These are phyloP conservation scores for Pneumocystis wakefieldiae DNA, from an alignment of 1,139 yeast genomes.

Conservation along the genomic window DNA sequence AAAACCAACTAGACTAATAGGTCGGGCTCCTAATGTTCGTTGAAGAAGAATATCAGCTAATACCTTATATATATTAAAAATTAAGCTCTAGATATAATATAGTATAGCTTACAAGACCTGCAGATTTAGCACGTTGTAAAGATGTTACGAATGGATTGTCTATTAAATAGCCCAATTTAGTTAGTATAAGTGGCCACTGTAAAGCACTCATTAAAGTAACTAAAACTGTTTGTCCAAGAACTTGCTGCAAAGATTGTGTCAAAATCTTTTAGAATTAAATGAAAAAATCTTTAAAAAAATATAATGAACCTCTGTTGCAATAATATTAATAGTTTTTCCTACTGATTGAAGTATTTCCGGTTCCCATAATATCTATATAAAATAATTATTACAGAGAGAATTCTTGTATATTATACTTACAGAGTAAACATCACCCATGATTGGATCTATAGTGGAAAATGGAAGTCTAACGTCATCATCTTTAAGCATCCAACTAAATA, in stretches of 20 bases:
- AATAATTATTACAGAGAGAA: background rate
- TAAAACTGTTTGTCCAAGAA: conserved; percentile 78
- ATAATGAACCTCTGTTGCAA: conserved; percentile 60
- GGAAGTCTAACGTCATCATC: conserved; percentile 94
- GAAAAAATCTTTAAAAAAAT: background rate
- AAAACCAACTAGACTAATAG: conserved; percentile 84
- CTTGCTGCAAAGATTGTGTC: conserved; percentile 85
- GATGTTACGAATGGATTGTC: conserved; percentile 99
- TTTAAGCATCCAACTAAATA: conserved; percentile 69
- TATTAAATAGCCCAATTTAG: conserved; percentile 73
- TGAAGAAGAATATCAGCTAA: conserved; percentile 81
- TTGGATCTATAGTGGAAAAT: conserved; percentile 90
- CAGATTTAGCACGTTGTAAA: conserved; percentile 91
- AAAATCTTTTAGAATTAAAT: conserved; percentile 27
- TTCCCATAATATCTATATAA: conserved; percentile 57
- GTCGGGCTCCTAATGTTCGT: conserved; percentile 82
- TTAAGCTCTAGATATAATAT: background rate
- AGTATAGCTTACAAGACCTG: conserved; percentile 35
- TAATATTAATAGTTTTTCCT: conserved; percentile 87
- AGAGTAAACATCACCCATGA: conserved; percentile 90
- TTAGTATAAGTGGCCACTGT: conserved; percentile 80
- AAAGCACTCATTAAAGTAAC: conserved; percentile 94
- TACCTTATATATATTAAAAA: conserved; percentile 30
- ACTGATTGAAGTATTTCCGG: conserved; percentile 93
- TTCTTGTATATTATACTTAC: background rate